phyloP scores from a whole-genome alignment of 2,329 filamentous ascomycete genomes.

The Mycogone perniciosa region DNA sequence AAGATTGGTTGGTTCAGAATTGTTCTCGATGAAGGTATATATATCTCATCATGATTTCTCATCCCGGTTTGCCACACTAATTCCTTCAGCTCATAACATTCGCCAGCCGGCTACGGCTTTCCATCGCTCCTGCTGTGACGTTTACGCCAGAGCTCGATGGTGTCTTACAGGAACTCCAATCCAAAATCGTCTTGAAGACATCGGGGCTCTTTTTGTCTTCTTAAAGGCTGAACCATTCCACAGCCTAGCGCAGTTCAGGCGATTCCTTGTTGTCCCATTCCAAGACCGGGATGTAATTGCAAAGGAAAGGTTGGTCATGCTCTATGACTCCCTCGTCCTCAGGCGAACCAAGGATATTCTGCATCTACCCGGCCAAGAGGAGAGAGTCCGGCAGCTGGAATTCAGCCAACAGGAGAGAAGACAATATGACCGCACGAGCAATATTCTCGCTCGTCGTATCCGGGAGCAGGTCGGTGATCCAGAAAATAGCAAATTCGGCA shows the following conservation, averaged over 20 bases:
- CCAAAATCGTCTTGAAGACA: slow-evolving; percentile 47
- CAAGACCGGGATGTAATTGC: slow-evolving; percentile 20
- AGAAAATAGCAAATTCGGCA: slow-evolving; percentile 33
- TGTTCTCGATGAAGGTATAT: slow-evolving; percentile 40
- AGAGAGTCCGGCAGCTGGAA: neutral
- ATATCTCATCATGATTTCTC: neutral
- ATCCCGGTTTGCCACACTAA: neutral
- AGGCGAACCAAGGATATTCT: slow-evolving; percentile 37
- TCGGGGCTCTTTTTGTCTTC: slow-evolving; percentile 46
- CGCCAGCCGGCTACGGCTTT: slow-evolving; percentile 40
- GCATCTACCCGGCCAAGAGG: slow-evolving; percentile 24
- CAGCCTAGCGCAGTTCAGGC: slow-evolving; percentile 34
- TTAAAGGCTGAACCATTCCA: slow-evolving; percentile 37
- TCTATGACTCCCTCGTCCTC: slow-evolving; percentile 34
- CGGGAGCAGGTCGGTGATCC: slow-evolving; percentile 29
- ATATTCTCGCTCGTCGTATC: slow-evolving; percentile 33
- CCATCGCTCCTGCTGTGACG: slow-evolving; percentile 34
- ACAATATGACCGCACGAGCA: slow-evolving; percentile 30
- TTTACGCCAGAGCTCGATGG: slow-evolving; percentile 43
- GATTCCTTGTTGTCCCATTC: slow-evolving; percentile 37
- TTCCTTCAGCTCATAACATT: slow-evolving; percentile 40
- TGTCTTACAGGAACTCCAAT: slow-evolving; percentile 49
- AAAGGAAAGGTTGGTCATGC: slow-evolving; percentile 25
- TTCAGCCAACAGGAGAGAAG: slow-evolving; percentile 17
- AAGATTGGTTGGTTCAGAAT: slow-evolving; percentile 36